Evolutionary conservation across 805 yeast species (phyloP).

Genomic region (Vanderwaltozyma polyspora): DNA sequence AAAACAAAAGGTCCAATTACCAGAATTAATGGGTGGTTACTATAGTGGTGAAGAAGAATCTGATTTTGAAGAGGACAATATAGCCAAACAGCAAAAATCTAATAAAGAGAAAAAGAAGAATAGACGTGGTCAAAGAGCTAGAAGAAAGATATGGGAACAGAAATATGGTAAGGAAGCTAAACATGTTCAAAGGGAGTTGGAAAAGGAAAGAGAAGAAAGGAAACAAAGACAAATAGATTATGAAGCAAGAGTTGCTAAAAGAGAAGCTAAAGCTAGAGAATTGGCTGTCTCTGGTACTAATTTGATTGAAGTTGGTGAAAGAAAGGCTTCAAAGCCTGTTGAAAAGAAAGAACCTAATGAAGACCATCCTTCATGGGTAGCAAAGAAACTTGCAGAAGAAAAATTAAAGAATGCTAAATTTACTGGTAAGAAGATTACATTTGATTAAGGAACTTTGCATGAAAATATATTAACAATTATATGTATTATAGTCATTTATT

Average conservation of each 20-base stretch:
- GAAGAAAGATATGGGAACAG: constrained; percentile 92
- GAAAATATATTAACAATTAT: not conserved
- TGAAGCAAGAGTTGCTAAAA: constrained; percentile 61
- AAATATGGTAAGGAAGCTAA: constrained; percentile 79
- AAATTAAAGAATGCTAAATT: constrained; percentile 54
- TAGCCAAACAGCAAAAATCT: constrained; percentile 30
- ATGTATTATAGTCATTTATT: not conserved
- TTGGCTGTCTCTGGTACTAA: constrained; percentile 22
- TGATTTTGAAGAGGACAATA: constrained; percentile 39
- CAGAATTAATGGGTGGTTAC: constrained; percentile 70
- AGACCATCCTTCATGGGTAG: constrained; percentile 96
- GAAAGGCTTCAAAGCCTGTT: constrained; percentile 7
- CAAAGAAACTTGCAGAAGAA: constrained; percentile 66
- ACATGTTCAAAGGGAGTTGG: constrained; percentile 62
- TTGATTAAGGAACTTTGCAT: constrained; percentile 33
- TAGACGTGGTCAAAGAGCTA: constrained; percentile 93
- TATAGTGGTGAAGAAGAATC: constrained; percentile 70
- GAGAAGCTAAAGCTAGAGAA: constrained; percentile 42
- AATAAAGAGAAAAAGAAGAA: constrained; percentile 52
- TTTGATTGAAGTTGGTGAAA: constrained; percentile 6
- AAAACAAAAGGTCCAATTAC: constrained; percentile 35
- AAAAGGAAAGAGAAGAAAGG: constrained; percentile 41
- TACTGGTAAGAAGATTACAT: constrained; percentile 74
- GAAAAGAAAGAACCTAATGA: constrained; percentile 4
- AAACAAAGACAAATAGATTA: constrained; percentile 51